Conservation (phyloP, 805 yeast genomes). For the Candida nemodendra region DNA sequence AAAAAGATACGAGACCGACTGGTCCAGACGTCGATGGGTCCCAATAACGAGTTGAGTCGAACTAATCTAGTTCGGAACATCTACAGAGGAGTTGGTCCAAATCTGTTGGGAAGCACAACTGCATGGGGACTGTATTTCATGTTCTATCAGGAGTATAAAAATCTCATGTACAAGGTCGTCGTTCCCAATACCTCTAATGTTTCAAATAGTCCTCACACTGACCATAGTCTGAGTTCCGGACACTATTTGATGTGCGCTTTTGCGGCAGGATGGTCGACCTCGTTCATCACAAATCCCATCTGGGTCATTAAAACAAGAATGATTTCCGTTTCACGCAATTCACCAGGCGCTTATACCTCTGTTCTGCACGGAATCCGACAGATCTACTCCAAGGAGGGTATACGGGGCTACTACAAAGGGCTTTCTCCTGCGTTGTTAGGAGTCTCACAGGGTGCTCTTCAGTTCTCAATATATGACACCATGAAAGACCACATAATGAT, state of each 20-base stretch:
- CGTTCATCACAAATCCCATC: slow-evolving; percentile 82
- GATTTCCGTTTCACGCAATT: slow-evolving; percentile 50
- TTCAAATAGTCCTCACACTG: slow-evolving; percentile 18
- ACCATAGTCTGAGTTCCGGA: slow-evolving; percentile 38
- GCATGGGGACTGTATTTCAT: slow-evolving; percentile 92
- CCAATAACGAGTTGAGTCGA: slow-evolving; percentile 6
- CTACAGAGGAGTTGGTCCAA: slow-evolving; percentile 80
- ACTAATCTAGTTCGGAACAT: slow-evolving; percentile 28
- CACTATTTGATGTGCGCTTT: slow-evolving; percentile 57
- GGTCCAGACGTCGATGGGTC: slow-evolving; percentile 12
- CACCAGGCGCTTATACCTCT: slow-evolving; percentile 56
- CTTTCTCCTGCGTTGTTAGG: slow-evolving; percentile 72
- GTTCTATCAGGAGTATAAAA: slow-evolving; percentile 64
- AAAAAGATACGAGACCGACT: slow-evolving; percentile 21
- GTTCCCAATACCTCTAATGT: background rate
- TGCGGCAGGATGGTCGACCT: slow-evolving; percentile 72
- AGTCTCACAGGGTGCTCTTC: slow-evolving; percentile 87
- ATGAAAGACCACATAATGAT: slow-evolving; percentile 45
- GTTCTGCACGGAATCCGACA: slow-evolving; percentile 51
- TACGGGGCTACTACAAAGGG: slow-evolving; percentile 78
- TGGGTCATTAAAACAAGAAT: slow-evolving; percentile 96
- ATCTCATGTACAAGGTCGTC: slow-evolving; percentile 9
- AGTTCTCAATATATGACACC: slow-evolving; percentile 82
- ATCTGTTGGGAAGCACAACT: slow-evolving; percentile 74
- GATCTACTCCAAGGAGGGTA: slow-evolving; percentile 55